Base-by-base conservation (phyloP, 306 rosid species). In the Oemleria cerasiformis region DNA sequence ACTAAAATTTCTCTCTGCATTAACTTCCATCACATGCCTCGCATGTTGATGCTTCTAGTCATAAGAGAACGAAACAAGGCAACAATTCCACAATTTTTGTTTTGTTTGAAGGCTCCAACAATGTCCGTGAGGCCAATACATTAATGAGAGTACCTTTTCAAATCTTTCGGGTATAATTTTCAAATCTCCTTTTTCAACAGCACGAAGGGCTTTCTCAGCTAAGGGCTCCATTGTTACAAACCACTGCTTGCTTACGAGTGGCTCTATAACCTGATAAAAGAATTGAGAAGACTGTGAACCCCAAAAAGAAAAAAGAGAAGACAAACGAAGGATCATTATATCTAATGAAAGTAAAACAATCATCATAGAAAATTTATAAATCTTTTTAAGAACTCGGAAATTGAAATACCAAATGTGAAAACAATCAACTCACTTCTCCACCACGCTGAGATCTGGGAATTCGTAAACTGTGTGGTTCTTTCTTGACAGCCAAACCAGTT, bases 401-500 rank as follows among this genome's bases (percentile, higher is more conserved):
- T 13, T 17, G 15, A 41, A 30, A 40, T 30, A 23, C 61, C 38
- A 55, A 21, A 66, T 7, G 40, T 15, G 20, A 50, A 49, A 53
- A 42, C 49, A 38, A 44, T 19, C 60, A 68, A 85, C 88, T 90
- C 81, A 93, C 98, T 83, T 90, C 98, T 78, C 98, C 98, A 61
- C 98, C 98, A 73, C 98, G 98, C 75, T 93, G 98, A 65, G 98
- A 93, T 83, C 98, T 93, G 45, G 98, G 98, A 72, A 93, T 97
- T 57, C 98, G 85, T 72, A 81, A 84, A 40, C 88, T 90, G 83
- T 93, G 98, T 21, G 92, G 86, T 76, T 93, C 92, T 85, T 83
- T 91, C 85, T 86, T 93, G 64, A 88, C 94, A 65, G 92, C 94
- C 72, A 93, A 82, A 55, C 89, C 89, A 25, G 92, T 90, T 78